A percentile compares a stretch with the other conserved stretches of the same genome.
Conservation (phyloP, 768 basidiomycete genomes). For the Hygrocybe coccinea region DNA sequence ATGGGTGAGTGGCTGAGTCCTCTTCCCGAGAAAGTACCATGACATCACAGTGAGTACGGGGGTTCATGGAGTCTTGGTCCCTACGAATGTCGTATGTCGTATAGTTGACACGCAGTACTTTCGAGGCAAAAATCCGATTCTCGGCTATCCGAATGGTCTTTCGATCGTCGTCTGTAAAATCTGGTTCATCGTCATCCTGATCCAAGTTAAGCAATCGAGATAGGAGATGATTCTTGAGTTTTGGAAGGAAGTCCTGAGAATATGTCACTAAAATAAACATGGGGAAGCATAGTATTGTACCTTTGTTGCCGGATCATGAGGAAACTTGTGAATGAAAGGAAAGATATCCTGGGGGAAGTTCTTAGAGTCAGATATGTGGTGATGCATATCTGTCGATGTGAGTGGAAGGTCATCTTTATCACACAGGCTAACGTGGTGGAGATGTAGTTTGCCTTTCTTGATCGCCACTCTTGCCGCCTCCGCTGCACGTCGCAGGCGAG, state of each 20-base stretch:
- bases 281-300: slow-evolving; percentile 4
- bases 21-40: slow-evolving; percentile 12
- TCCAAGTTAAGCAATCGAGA: slow-evolving; percentile 16
- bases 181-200: slow-evolving; percentile 3
- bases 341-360: slow-evolving; percentile 7
- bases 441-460: slow-evolving; percentile 16
- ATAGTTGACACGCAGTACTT: slow-evolving; percentile 23
- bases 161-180: slow-evolving; percentile 13
- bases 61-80: slow-evolving; percentile 35
- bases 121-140: slow-evolving; percentile 28
- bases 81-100: slow-evolving; percentile 29
- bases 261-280: background rate
- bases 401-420: slow-evolving; percentile 2
- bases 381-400: slow-evolving; percentile 9
- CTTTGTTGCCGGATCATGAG: slow-evolving; percentile 17
- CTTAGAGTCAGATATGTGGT: slow-evolving; percentile 16
- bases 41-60: slow-evolving; percentile 10
- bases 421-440: background rate
- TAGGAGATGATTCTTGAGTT: slow-evolving; percentile 29
- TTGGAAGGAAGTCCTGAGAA: slow-evolving; percentile 21
- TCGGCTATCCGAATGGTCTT: slow-evolving; percentile 16
- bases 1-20: slow-evolving; percentile 17
- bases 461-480: slow-evolving; percentile 15
- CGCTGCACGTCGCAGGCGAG: background rate
- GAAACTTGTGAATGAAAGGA: slow-evolving; percentile 10